Conservation (phyloP, 768 basidiomycete genomes). For the Porphyrellus cyaneotinctus region DNA sequence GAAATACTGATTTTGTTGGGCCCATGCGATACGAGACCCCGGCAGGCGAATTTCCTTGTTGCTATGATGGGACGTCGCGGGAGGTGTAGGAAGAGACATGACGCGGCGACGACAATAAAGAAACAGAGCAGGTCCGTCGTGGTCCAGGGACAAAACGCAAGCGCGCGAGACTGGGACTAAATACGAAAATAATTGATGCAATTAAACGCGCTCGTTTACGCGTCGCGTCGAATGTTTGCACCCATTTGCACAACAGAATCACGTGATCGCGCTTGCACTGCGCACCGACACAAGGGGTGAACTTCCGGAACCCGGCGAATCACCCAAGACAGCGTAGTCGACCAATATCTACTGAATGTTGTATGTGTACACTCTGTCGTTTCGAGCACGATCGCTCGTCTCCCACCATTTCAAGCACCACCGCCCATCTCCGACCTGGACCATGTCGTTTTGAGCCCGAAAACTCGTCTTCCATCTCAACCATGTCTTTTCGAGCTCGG, state of each 20-base stretch:
- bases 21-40: constrained; percentile 47
- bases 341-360: too few relatives aligned
- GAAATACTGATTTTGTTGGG: constrained; percentile 48
- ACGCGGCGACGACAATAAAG: constrained; percentile 13
- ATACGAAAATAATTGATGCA: constrained; percentile 27
- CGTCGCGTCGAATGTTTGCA: constrained; percentile 37
- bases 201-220: constrained; percentile 40
- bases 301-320: too few relatives aligned
- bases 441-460: too few relatives aligned
- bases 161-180: constrained; percentile 13
- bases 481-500: too few relatives aligned
- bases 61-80: constrained; percentile 51
- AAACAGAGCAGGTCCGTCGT: constrained; percentile 14
- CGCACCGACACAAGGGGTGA: too few relatives aligned
- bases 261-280: constrained; percentile 12
- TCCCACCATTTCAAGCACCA: too few relatives aligned
- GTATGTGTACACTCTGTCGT: too few relatives aligned
- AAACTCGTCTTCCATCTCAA: too few relatives aligned
- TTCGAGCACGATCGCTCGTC: too few relatives aligned
- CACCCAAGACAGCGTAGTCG: too few relatives aligned
- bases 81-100: constrained; percentile 60
- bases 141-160: constrained; percentile 5
- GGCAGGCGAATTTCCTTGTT: constrained; percentile 50
- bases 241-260: constrained; percentile 12
- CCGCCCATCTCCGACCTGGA: too few relatives aligned